Percentiles rank a stretch among this genome's conserved stretches.
phyloP scores from a whole-genome alignment of 306 rosid genomes.

The Corylus avellana region DNA sequence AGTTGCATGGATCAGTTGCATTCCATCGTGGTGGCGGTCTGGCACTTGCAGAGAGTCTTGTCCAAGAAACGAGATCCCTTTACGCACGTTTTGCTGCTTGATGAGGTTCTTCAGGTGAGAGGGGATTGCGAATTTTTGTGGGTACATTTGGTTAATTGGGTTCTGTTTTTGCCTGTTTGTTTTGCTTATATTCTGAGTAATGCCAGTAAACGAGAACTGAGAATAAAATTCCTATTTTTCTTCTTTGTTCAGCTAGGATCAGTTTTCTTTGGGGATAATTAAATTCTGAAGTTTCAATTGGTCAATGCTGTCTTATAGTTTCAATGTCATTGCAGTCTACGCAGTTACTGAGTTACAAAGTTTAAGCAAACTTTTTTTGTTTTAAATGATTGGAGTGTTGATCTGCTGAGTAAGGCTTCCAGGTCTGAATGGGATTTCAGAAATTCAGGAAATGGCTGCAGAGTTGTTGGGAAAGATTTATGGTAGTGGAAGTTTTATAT shows the following conservation, averaged over 20 bases:
- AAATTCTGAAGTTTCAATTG: neutral
- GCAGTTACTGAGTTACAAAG: too few relatives aligned
- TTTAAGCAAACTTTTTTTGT: neutral
- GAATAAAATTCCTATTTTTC: neutral
- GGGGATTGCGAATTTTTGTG: constrained; percentile 6
- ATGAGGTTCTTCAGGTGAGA: constrained; percentile 86
- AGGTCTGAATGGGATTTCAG: neutral
- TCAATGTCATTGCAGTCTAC: neutral
- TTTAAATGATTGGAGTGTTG: neutral
- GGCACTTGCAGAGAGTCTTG: constrained; percentile 97
- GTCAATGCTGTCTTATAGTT: neutral
- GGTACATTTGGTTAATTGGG: neutral
- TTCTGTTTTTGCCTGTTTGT: neutral
- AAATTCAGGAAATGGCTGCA: neutral
- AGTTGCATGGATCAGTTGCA: constrained; percentile 89
- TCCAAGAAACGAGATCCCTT: constrained; percentile 94
- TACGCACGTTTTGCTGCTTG: constrained; percentile 90
- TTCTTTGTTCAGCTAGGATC: neutral
- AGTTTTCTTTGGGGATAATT: neutral
- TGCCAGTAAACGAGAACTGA: neutral
- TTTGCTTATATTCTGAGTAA: neutral
- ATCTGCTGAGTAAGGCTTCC: neutral
- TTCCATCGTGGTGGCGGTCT: constrained; percentile 75
- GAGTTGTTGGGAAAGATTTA: neutral
- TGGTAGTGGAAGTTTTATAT: neutral